A percentile compares a stretch with the other conserved stretches of the same genome.
phyloP scores from a whole-genome alignment of 805 yeast species.

The Hyphopichia homilentoma region DNA sequence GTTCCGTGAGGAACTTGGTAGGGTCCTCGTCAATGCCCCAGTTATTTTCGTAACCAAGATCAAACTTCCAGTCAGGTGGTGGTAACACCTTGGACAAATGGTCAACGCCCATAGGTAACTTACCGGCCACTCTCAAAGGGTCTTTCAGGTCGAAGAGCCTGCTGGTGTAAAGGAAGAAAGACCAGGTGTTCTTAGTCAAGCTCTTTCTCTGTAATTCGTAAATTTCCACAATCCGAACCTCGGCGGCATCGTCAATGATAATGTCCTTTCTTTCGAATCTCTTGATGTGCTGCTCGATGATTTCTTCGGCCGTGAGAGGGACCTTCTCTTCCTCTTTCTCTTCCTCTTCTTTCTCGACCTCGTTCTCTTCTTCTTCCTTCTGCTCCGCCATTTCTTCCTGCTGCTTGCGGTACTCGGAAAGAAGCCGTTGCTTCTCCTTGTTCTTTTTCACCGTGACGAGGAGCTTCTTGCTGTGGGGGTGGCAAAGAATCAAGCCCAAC shows the following conservation, averaged over 20 bases:
- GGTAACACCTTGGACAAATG: conserved; percentile 54
- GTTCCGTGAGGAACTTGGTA: conserved; percentile 46
- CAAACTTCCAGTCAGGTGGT: conserved; percentile 74
- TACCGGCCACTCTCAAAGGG: conserved; percentile 33
- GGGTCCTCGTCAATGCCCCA: conserved; percentile 68
- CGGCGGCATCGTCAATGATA: conserved; percentile 67
- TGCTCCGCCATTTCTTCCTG: conserved; percentile 2
- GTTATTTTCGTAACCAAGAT: conserved; percentile 41
- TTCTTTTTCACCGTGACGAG: conserved; percentile 13
- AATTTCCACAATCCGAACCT: conserved; percentile 61
- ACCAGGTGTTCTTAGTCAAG: conserved; percentile 58
- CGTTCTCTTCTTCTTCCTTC: conserved; percentile 5
- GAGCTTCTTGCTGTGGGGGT: conserved; percentile 50
- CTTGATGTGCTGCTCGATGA: conserved; percentile 26
- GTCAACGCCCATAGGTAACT: conserved; percentile 63
- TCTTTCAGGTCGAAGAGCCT: conserved; percentile 52
- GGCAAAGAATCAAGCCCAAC: conserved; percentile 48
- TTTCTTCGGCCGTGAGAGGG: conserved; percentile 17
- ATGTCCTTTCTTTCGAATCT: conserved; percentile 46
- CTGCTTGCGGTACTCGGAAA: too few relatives aligned
- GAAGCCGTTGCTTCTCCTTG: conserved; percentile 9
- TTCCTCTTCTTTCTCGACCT: conserved; percentile 3
- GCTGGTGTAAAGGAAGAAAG: conserved; percentile 53
- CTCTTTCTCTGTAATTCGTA: conserved; percentile 73
- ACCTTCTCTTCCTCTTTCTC: conserved; percentile 6